Evolutionary conservation across 305 asterid species (phyloP).

Genomic region (Fraxinus angustifolia): DNA sequence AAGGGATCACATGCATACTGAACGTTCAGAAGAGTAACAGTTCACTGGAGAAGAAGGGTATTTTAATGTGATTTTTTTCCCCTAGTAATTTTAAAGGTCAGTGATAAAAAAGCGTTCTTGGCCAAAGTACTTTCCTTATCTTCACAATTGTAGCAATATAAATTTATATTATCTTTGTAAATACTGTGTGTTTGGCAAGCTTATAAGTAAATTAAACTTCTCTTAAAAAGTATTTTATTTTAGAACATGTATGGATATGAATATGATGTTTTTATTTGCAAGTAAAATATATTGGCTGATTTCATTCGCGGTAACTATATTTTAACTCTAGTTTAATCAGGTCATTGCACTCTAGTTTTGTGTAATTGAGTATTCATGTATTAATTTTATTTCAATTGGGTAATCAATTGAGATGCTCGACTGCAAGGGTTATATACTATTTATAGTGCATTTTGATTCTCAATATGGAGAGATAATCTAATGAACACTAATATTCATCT

Average conservation of each 20-base stretch:
- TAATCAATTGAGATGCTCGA: neutral
- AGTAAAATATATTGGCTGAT: neutral
- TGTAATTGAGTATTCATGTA: neutral
- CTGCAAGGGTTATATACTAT: neutral
- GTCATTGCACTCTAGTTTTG: neutral
- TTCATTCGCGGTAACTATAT: neutral
- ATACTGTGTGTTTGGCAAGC: neutral
- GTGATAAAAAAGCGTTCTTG: neutral
- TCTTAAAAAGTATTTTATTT: neutral
- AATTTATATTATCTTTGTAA: neutral
- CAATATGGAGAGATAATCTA: neutral
- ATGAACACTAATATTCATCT: neutral
- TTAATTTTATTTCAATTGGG: neutral
- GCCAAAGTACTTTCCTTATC: neutral
- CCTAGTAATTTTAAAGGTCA: neutral
- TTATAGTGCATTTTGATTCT: neutral
- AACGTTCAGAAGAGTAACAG: neutral
- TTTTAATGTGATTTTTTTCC: neutral
- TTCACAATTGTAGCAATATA: neutral
- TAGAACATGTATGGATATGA: neutral
- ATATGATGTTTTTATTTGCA: neutral
- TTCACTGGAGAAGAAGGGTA: neutral
- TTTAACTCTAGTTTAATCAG: neutral
- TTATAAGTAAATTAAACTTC: neutral
- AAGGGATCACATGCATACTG: neutral